phyloP scores from a whole-genome alignment of 2,329 filamentous ascomycete genomes.

The Neobulgaria alba region DNA sequence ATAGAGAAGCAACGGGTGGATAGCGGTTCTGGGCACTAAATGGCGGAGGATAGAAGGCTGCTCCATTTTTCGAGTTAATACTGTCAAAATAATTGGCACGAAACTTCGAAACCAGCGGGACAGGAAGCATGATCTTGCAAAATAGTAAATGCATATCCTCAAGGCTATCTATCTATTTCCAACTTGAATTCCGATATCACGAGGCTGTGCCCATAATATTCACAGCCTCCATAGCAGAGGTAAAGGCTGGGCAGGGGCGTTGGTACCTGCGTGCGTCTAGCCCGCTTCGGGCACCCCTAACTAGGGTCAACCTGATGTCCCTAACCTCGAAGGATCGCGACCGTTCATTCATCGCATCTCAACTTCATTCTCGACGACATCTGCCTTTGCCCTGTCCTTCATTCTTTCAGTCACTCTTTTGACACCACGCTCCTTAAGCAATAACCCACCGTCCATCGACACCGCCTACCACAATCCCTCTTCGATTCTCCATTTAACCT shows the following conservation, averaged over 20 bases:
- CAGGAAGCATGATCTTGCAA: no score
- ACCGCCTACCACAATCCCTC: neutral
- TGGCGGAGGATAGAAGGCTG: neutral
- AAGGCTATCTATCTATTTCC: no score
- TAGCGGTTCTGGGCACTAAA: conserved; percentile 14
- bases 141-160: no score
- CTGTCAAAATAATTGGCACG: conserved; percentile 1
- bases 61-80: neutral
- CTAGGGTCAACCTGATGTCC: no score
- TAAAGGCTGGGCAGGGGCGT: neutral
- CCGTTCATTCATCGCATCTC: conserved; percentile 2
- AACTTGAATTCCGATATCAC: no score
- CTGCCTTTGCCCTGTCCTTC: neutral
- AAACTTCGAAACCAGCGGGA: no score
- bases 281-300: neutral
- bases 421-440: conserved; percentile 15
- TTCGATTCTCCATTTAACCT: neutral
- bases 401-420: conserved; percentile 13
- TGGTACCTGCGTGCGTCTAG: neutral
- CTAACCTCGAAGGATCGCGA: neutral
- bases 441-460: conserved; percentile 15
- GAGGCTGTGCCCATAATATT: no score
- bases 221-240: no score
- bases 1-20: conserved; percentile 69
- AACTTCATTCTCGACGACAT: conserved; percentile 2